Conservation (phyloP, 768 basidiomycete species). For the Lactarius vividus region DNA sequence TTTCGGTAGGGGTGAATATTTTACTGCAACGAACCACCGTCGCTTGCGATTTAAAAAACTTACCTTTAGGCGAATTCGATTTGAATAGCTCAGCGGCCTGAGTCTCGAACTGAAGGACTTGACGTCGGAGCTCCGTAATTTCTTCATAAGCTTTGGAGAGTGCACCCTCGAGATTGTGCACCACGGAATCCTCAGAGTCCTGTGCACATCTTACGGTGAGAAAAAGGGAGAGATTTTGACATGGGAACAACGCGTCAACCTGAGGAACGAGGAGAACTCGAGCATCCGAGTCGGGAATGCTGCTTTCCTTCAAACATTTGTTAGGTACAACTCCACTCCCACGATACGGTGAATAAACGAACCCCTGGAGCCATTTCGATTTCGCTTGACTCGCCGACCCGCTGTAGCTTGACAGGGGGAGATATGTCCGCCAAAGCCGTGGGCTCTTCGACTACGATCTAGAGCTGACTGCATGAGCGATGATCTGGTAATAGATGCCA, state of each 20-base stretch:
- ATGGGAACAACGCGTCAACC: not conserved
- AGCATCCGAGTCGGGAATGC: not conserved
- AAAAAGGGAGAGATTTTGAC: not conserved
- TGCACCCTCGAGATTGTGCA: conserved; percentile 15
- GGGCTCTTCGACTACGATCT: conserved; percentile 24
- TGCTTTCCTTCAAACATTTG: conserved; percentile 4
- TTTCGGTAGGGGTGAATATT: not conserved
- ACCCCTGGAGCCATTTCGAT: conserved; percentile 2
- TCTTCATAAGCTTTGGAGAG: conserved; percentile 24
- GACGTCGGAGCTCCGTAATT: conserved; percentile 15
- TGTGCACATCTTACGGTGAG: not conserved
- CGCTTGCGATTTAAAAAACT: not conserved
- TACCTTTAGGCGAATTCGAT: not conserved
- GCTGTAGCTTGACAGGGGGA: not conserved
- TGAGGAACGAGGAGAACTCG: conserved; percentile 7
- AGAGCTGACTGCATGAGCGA: not conserved
- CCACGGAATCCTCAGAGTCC: conserved; percentile 11
- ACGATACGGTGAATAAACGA: not conserved
- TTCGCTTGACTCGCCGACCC: not conserved
- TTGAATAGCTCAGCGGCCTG: conserved; percentile 10
- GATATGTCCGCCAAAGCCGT: conserved; percentile 9
- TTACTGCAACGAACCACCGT: not conserved
- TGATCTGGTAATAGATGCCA: not conserved
- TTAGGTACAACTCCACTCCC: not conserved
- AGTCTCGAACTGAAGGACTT: conserved; percentile 11